These are phyloP conservation scores for Crucihimalaya himalaica DNA, from an alignment of 345 rosid species.

Conservation along the genomic window DNA sequence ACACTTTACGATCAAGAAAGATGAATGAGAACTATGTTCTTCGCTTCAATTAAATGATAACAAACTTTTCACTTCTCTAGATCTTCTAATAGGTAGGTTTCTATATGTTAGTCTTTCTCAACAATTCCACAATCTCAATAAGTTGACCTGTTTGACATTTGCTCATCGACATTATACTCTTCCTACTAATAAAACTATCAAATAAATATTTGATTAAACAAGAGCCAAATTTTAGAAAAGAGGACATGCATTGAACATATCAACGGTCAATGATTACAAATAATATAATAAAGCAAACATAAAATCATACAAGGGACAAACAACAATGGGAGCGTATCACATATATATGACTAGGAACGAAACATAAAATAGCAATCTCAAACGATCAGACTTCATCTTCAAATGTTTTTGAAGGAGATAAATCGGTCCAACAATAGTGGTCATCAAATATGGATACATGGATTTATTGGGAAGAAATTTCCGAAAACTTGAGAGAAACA, in stretches of 20 bases:
- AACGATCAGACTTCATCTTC: neutral
- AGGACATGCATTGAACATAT: neutral
- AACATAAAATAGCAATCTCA: neutral
- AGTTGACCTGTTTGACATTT: too few relatives aligned
- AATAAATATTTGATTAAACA: too few relatives aligned
- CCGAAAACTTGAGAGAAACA: constrained; percentile 61
- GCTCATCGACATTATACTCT: too few relatives aligned
- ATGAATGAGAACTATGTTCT: too few relatives aligned
- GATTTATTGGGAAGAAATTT: neutral
- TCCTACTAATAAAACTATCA: too few relatives aligned
- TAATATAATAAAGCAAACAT: neutral
- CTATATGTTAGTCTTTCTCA: too few relatives aligned
- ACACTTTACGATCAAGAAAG: too few relatives aligned
- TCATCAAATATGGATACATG: neutral
- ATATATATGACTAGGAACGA: neutral
- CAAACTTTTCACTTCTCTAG: too few relatives aligned
- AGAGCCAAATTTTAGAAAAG: neutral
- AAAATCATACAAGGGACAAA: neutral
- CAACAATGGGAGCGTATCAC: neutral
- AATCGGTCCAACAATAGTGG: neutral
- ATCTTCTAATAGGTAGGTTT: too few relatives aligned
- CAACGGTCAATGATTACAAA: neutral
- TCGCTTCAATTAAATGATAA: too few relatives aligned
- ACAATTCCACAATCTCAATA: too few relatives aligned
- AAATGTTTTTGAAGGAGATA: neutral